Conservation (phyloP, 305 asterid genomes). For the Monarda citriodora region DNA sequence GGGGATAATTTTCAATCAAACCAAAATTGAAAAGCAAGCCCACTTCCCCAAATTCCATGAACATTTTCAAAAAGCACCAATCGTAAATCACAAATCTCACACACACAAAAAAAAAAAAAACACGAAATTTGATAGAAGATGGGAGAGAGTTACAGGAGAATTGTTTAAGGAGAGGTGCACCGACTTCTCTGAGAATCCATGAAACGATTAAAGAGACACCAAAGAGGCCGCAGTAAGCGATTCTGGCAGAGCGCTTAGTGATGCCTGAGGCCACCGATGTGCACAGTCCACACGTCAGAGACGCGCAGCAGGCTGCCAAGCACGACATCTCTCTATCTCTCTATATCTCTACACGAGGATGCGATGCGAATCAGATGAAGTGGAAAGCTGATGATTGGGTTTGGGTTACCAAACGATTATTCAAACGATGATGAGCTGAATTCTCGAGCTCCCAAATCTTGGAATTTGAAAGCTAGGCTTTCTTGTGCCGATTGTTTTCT, state of each 20-base stretch:
- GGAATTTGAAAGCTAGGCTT: conserved; percentile 3
- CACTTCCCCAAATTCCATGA: conserved; percentile 13
- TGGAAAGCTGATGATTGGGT: conserved; percentile 5
- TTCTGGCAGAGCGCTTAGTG: conserved; percentile 81
- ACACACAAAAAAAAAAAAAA: conserved; percentile 7
- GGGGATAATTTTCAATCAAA: neutral
- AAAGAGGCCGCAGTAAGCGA: conserved; percentile 82
- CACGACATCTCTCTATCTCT: conserved; percentile 62
- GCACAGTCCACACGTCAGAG: conserved; percentile 94
- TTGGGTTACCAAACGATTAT: conserved; percentile 11
- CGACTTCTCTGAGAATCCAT: conserved; percentile 92
- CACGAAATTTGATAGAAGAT: neutral
- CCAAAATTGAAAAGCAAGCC: conserved; percentile 1
- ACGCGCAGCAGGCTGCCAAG: conserved; percentile 82
- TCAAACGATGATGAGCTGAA: conserved; percentile 9
- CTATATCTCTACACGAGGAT: conserved; percentile 20
- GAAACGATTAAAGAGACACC: conserved; percentile 70
- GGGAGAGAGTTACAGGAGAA: conserved; percentile 51
- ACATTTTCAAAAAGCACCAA: conserved; percentile 10
- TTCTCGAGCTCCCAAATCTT: conserved; percentile 1
- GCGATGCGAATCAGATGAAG: conserved; percentile 11
- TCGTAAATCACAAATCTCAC: conserved; percentile 1
- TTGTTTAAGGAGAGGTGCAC: conserved; percentile 66
- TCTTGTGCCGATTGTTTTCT: neutral
- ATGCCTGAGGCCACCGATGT: conserved; percentile 91